Percentiles rank a stretch among this genome's conserved stretches.
phyloP scores from a whole-genome alignment of 2,329 filamentous ascomycete genomes.

The Trichoderma koningii region DNA sequence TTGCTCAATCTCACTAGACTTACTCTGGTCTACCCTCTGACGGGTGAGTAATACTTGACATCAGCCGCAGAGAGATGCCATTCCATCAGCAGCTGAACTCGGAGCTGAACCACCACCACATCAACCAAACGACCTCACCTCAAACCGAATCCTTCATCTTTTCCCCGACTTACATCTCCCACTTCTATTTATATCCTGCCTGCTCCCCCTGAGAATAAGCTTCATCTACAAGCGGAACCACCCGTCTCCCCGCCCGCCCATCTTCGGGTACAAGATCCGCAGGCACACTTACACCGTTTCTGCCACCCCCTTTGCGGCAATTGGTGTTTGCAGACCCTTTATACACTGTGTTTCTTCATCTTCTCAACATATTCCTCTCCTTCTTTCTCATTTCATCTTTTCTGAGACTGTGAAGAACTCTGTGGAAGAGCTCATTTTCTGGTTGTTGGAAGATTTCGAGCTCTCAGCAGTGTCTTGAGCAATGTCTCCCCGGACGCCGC shows the following conservation, averaged over 20 bases:
- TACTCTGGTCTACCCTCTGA: no score
- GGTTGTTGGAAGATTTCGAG: no score
- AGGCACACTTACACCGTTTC: neutral
- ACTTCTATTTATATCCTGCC: neutral
- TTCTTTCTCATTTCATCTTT: neutral
- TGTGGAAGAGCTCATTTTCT: no score
- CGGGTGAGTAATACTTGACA: no score
- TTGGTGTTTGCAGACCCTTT: neutral
- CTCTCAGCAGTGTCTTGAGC: no score
- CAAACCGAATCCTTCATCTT: neutral
- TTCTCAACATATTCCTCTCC: neutral
- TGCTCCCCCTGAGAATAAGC: neutral
- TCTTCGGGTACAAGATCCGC: conserved; percentile 12
- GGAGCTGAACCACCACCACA: no score
- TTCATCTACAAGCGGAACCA: neutral
- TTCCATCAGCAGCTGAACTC: no score
- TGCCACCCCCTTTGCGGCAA: neutral
- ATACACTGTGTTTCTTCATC: neutral
- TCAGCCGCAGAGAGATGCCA: no score
- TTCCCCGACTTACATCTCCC: neutral
- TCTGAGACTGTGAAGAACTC: neutral
- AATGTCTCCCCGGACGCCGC: conserved; percentile 2
- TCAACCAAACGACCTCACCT: no score
- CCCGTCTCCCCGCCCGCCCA: neutral
- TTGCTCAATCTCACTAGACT: no score